These are phyloP conservation scores for Cercospora janseana DNA, from an alignment of 2,329 filamentous ascomycete genomes.

Conservation along the genomic window DNA sequence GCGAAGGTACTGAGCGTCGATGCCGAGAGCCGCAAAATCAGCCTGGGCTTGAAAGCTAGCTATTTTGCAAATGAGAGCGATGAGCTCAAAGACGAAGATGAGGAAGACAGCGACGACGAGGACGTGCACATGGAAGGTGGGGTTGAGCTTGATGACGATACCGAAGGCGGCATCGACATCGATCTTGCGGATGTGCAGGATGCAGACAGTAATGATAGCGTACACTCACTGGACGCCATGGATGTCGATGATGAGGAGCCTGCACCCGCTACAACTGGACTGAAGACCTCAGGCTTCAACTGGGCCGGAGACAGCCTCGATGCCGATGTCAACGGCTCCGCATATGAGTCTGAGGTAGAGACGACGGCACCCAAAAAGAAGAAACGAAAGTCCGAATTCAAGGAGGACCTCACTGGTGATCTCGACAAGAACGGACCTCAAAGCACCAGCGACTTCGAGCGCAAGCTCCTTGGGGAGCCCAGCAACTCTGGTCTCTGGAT, in stretches of 20 bases:
- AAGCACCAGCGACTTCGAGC: constrained; percentile 87
- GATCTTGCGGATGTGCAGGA: constrained; percentile 48
- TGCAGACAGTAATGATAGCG: constrained; percentile 49
- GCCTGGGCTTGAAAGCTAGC: constrained; percentile 87
- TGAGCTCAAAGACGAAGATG: constrained; percentile 44
- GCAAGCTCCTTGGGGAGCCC: constrained; percentile 84
- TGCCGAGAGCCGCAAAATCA: constrained; percentile 71
- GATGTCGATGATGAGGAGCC: constrained; percentile 38
- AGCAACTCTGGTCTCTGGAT: constrained; percentile 95
- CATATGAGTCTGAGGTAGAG: constrained; percentile 55
- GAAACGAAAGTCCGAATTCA: constrained; percentile 75
- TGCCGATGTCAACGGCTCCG: constrained; percentile 54
- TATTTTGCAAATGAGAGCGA: constrained; percentile 69
- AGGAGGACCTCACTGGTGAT: constrained; percentile 87
- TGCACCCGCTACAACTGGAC: constrained; percentile 41
- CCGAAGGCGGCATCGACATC: constrained; percentile 29
- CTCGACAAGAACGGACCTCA: constrained; percentile 86
- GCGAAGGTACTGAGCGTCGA: constrained; percentile 82
- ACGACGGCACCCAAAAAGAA: constrained; percentile 49
- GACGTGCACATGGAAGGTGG: constrained; percentile 31
- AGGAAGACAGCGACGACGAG: constrained; percentile 37
- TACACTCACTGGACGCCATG: constrained; percentile 49
- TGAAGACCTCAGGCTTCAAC: constrained; percentile 77
- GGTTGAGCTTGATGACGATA: constrained; percentile 28
- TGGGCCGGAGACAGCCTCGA: constrained; percentile 69